phyloP scores from a whole-genome alignment of 345 rosid species.

The Boechera retrofracta region DNA sequence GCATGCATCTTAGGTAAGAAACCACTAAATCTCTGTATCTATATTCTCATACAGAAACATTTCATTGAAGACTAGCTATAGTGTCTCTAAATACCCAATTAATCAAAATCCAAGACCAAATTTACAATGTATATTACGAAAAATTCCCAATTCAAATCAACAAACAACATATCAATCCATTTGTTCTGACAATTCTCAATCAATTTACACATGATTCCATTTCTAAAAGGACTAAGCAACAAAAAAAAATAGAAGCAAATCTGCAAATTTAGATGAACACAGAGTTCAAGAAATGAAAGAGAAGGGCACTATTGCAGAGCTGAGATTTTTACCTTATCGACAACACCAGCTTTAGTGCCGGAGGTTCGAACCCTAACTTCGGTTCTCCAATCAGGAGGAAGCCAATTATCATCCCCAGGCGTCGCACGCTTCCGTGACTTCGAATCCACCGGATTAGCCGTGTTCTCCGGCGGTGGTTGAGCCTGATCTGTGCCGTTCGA shows the following conservation, averaged over 20 bases:
- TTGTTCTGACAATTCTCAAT: background rate
- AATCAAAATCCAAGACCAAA: too few relatives aligned
- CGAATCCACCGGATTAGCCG: slow-evolving; percentile 13
- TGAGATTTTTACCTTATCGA: slow-evolving; percentile 65
- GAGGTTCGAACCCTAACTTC: slow-evolving; percentile 66
- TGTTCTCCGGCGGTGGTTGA: slow-evolving; percentile 26
- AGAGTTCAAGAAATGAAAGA: background rate
- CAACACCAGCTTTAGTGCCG: slow-evolving; percentile 71
- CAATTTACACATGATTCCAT: too few relatives aligned
- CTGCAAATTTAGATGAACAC: background rate
- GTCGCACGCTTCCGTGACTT: slow-evolving; percentile 38
- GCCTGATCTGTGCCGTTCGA: slow-evolving; percentile 32
- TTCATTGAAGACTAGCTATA: background rate
- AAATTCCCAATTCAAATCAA: background rate
- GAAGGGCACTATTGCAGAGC: background rate
- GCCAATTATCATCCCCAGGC: slow-evolving; percentile 49
- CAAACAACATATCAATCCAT: background rate
- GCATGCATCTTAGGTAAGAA: background rate
- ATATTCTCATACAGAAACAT: background rate
- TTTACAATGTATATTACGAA: too few relatives aligned
- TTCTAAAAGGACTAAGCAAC: too few relatives aligned
- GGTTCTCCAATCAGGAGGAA: slow-evolving; percentile 76
- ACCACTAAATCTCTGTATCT: background rate
- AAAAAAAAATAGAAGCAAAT: too few relatives aligned
- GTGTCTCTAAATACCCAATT: background rate